Evolutionary conservation across 2,329 filamentous ascomycete genomes (phyloP).

Genomic region (Tolypocladium cylindrosporum): DNA sequence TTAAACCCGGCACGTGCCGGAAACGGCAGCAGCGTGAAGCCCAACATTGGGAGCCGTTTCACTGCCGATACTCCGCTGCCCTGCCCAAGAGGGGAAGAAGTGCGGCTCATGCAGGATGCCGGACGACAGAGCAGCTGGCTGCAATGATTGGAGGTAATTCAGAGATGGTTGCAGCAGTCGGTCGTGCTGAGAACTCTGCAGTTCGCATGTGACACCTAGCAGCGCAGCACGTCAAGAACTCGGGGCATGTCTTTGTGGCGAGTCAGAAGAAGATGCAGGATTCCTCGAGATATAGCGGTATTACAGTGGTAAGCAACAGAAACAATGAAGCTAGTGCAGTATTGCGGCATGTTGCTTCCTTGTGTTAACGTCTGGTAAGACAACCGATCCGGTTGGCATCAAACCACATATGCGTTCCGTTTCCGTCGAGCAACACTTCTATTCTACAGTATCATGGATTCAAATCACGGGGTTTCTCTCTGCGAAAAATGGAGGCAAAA

Average conservation of each 20-base stretch:
- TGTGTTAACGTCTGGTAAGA: background rate
- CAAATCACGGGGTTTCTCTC: too few species aligned
- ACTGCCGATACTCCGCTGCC: background rate
- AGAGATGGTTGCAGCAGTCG: too few species aligned
- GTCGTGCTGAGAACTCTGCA: too few species aligned
- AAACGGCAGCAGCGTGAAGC: background rate
- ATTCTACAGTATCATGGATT: background rate
- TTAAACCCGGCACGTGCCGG: background rate
- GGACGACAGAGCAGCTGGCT: too few species aligned
- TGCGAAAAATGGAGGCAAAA: background rate
- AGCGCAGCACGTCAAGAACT: too few species aligned
- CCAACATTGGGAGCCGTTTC: background rate
- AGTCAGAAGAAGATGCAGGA: too few species aligned
- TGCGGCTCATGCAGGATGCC: background rate
- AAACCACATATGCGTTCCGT: background rate
- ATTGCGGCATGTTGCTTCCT: background rate
- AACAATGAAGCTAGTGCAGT: background rate
- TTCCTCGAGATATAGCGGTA: too few species aligned
- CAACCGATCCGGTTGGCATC: background rate
- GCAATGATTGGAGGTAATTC: too few species aligned
- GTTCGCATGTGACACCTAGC: too few species aligned
- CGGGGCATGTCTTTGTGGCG: too few species aligned
- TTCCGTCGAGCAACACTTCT: too few species aligned
- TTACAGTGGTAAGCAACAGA: background rate
- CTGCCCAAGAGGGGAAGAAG: background rate